Evolutionary conservation across 306 rosid species (phyloP).

Genomic region (Quercus berberidifolia): DNA sequence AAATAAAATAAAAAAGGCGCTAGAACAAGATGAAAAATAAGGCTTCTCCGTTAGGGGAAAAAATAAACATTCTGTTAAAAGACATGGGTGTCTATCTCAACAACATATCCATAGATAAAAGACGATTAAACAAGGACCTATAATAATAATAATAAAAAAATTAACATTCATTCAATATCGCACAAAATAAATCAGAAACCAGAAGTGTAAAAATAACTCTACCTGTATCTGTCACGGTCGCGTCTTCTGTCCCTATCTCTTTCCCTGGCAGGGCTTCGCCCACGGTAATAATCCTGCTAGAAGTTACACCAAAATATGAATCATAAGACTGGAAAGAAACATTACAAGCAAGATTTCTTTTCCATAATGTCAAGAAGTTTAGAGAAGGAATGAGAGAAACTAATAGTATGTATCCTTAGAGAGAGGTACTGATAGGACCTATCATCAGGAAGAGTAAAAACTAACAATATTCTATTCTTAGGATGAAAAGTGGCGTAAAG

Average conservation of each 20-base stretch:
- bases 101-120: neutral
- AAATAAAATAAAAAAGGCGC: too few species aligned
- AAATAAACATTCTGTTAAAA: neutral
- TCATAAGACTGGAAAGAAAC: neutral
- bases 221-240: constrained; percentile 92
- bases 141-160: neutral
- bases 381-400: neutral
- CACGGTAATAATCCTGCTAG: constrained; percentile 71
- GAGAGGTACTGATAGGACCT: neutral
- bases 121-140: neutral
- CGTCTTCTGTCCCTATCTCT: constrained; percentile 91
- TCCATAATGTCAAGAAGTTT: neutral
- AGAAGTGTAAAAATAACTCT: constrained; percentile 8
- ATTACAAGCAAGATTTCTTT: neutral
- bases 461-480: neutral
- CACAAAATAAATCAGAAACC: neutral
- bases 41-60: neutral
- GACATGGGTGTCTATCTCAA: neutral
- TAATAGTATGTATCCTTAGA: neutral
- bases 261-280: constrained; percentile 82
- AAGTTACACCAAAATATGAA: constrained; percentile 10
- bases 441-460: neutral
- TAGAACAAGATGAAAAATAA: neutral
- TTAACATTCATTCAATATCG: neutral
- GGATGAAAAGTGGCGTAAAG: too few species aligned